These are phyloP conservation scores for Murraya paniculata DNA, from an alignment of 345 rosid species.

Conservation along the genomic window DNA sequence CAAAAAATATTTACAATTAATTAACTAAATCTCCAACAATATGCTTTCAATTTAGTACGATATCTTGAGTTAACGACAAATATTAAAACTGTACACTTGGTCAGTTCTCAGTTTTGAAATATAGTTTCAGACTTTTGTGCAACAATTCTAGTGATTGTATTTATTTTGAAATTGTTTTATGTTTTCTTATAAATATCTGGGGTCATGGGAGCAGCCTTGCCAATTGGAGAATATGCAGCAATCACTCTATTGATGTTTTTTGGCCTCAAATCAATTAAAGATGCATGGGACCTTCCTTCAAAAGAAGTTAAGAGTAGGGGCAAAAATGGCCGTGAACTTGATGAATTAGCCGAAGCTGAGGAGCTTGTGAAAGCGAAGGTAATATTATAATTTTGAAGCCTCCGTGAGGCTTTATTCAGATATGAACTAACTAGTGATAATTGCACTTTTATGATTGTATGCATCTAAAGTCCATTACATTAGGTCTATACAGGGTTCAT, in stretches of 20 bases:
- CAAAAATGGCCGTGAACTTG: constrained; percentile 59
- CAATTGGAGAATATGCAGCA: constrained; percentile 97
- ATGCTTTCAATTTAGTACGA: not conserved
- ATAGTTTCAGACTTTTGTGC: not conserved
- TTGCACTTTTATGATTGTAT: not conserved
- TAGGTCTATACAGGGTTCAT: not conserved
- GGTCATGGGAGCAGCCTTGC: constrained; percentile 61
- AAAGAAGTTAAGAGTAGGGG: constrained; percentile 49
- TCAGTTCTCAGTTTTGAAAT: not conserved
- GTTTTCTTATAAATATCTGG: constrained; percentile 10
- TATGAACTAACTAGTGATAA: not conserved
- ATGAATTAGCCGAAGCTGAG: constrained; percentile 85
- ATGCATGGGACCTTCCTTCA: constrained; percentile 90
- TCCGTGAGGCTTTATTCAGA: not conserved
- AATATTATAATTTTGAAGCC: constrained; percentile 1
- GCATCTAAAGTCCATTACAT: not conserved
- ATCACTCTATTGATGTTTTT: constrained; percentile 84
- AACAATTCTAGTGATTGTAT: not conserved
- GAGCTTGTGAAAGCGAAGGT: constrained; percentile 93
- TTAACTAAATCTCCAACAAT: too few relatives aligned
- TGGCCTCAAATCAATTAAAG: constrained; percentile 94
- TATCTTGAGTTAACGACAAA: not conserved
- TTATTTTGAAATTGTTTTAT: constrained; percentile 11
- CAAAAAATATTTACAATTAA: too few relatives aligned
- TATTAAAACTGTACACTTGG: not conserved